Evolutionary conservation across 1,284 basidiomycete genomes (phyloP).

Genomic region (Austroboletus olivaceoglutinosus): DNA sequence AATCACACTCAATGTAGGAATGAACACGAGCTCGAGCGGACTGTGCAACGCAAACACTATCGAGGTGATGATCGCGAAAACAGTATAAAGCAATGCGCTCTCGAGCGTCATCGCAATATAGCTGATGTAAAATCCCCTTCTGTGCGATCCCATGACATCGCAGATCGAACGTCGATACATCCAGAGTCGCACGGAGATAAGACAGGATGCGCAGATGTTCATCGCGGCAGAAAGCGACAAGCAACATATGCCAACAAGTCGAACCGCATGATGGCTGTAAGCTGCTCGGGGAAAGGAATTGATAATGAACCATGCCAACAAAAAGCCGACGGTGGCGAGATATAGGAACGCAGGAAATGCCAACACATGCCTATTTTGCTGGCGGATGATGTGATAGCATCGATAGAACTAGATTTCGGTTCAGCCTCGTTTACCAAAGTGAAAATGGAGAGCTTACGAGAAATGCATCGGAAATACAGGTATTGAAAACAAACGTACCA

Average conservation of each 20-base stretch:
- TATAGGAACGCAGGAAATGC: slow-evolving; percentile 10
- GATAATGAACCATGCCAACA: slow-evolving; percentile 16
- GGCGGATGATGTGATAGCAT: slow-evolving; percentile 19
- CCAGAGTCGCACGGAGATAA: slow-evolving; percentile 19
- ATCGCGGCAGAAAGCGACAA: slow-evolving; percentile 17
- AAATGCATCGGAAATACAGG: slow-evolving; percentile 24
- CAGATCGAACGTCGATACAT: slow-evolving; percentile 13
- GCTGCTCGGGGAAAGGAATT: slow-evolving; percentile 5
- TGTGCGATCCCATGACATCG: slow-evolving; percentile 4
- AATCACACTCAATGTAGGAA: slow-evolving; percentile 19
- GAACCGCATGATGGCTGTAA: slow-evolving; percentile 13
- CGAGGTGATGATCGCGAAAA: slow-evolving; percentile 14
- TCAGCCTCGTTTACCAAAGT: not conserved
- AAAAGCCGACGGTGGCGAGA: slow-evolving; percentile 12
- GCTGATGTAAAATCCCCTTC: slow-evolving; percentile 17
- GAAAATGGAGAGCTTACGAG: slow-evolving; percentile 14
- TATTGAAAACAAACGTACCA: slow-evolving; percentile 22
- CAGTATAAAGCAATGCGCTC: slow-evolving; percentile 17
- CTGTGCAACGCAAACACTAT: slow-evolving; percentile 17
- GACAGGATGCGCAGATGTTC: slow-evolving; percentile 12
- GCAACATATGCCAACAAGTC: slow-evolving; percentile 12
- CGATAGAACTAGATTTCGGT: slow-evolving; percentile 19
- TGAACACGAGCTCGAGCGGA: slow-evolving; percentile 16
- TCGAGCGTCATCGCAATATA: slow-evolving; percentile 28
- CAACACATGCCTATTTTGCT: slow-evolving; percentile 2